These are phyloP conservation scores for Colletotrichum caudatum DNA, from an alignment of 2,329 filamentous ascomycete genomes.

Conservation along the genomic window DNA sequence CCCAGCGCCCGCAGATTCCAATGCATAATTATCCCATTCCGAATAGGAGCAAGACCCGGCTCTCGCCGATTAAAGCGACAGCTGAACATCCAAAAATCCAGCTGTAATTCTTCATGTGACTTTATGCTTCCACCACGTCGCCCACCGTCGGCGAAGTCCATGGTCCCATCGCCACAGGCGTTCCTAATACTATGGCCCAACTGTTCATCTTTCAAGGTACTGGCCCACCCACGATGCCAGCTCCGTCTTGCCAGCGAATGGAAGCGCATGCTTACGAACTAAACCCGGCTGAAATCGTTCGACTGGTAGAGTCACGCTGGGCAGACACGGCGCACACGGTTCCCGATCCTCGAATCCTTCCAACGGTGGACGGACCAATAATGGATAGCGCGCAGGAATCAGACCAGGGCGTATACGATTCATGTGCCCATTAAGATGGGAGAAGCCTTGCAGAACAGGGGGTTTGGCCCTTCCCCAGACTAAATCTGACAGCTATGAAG, in stretches of 20 bases:
- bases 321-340: slow-evolving; percentile 11
- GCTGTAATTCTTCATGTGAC: not conserved
- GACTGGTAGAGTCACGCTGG: slow-evolving; percentile 27
- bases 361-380: slow-evolving; percentile 11
- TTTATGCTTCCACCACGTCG: not conserved
- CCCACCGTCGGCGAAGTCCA: slow-evolving; percentile 20
- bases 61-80: not conserved
- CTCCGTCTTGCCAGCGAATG: slow-evolving; percentile 21
- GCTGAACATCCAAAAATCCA: not conserved
- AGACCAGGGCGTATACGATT: slow-evolving; percentile 8
- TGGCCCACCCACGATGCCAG: slow-evolving; percentile 16
- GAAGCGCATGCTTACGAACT: slow-evolving; percentile 20
- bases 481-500: slow-evolving; percentile 10
- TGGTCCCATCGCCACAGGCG: slow-evolving; percentile 15
- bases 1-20: not conserved
- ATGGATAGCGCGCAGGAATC: slow-evolving; percentile 2
- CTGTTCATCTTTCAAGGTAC: slow-evolving; percentile 16
- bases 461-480: not conserved
- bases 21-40: too few relatives aligned
- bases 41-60: too few relatives aligned
- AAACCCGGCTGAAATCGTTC: slow-evolving; percentile 27
- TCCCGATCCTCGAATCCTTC: slow-evolving; percentile 24
- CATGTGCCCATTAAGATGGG: slow-evolving; percentile 5
- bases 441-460: slow-evolving; percentile 30
- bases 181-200: slow-evolving; percentile 1